Evolutionary conservation across 2,329 filamentous ascomycete genomes (phyloP).

Genomic region (Zalaria sp.): DNA sequence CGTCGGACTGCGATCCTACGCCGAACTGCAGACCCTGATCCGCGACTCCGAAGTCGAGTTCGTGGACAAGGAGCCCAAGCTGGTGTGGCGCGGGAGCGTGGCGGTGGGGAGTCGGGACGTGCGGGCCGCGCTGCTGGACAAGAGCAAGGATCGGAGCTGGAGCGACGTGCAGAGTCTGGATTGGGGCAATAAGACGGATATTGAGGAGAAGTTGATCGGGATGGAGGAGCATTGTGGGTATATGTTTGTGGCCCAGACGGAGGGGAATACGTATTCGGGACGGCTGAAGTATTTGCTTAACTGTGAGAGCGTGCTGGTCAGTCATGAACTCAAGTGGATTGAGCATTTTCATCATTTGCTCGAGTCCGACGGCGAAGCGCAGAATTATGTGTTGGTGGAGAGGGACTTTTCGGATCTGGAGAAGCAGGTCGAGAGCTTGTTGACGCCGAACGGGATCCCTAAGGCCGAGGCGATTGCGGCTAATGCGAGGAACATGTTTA

Average conservation of each 20-base stretch:
- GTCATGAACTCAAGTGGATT: slow-evolving; percentile 16
- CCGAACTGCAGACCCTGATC: slow-evolving; percentile 26
- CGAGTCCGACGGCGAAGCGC: slow-evolving; percentile 11
- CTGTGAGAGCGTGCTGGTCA: slow-evolving; percentile 17
- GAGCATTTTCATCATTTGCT: slow-evolving; percentile 19
- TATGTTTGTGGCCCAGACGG: slow-evolving; percentile 12
- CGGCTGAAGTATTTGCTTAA: slow-evolving; percentile 19
- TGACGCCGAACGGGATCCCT: slow-evolving; percentile 2
- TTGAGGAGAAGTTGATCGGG: slow-evolving; percentile 2
- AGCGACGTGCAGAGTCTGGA: slow-evolving; percentile 24
- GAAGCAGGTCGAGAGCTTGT: not conserved
- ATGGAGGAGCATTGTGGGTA: slow-evolving; percentile 8
- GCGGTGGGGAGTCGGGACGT: slow-evolving; percentile 22
- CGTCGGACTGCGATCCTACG: slow-evolving; percentile 29
- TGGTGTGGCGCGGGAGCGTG: slow-evolving; percentile 35
- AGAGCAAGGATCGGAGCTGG: slow-evolving; percentile 28
- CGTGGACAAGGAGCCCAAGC: slow-evolving; percentile 26
- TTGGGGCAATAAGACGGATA: slow-evolving; percentile 6
- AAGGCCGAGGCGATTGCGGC: slow-evolving; percentile 13
- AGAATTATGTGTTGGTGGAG: slow-evolving; percentile 17
- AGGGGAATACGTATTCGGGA: slow-evolving; percentile 20
- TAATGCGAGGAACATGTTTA: slow-evolving; percentile 13
- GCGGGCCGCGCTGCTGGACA: slow-evolving; percentile 24
- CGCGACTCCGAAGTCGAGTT: slow-evolving; percentile 17
- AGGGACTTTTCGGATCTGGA: slow-evolving; percentile 16